Conservation (phyloP, 768 basidiomycete genomes). For the Cytidiella melzeri region DNA sequence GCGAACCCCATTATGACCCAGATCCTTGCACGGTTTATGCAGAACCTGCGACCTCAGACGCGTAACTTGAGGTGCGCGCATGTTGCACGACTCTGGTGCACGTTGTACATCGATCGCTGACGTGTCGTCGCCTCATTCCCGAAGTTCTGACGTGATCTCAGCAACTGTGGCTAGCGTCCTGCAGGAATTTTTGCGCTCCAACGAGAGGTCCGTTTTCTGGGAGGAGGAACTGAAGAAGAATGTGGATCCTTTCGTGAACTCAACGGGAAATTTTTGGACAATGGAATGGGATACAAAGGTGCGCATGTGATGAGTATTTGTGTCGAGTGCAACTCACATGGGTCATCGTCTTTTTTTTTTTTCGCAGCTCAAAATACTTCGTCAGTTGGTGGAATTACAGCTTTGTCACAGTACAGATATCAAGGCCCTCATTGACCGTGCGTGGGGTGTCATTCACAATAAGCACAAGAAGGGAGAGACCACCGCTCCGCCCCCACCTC, state of each 20-base stretch:
- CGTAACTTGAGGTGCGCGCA: constrained; percentile 79
- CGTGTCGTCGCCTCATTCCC: constrained; percentile 23
- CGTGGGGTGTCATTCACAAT: constrained; percentile 80
- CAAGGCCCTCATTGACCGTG: constrained; percentile 70
- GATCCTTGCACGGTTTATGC: constrained; percentile 69
- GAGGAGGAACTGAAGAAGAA: constrained; percentile 61
- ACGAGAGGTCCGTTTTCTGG: constrained; percentile 79
- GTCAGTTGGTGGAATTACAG: constrained; percentile 82
- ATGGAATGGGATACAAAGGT: constrained; percentile 84
- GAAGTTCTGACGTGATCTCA: constrained; percentile 76
- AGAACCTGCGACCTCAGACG: constrained; percentile 81
- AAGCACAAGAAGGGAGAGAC: constrained; percentile 80
- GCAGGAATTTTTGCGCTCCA: constrained; percentile 64
- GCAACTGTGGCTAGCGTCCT: constrained; percentile 64
- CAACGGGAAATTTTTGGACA: constrained; percentile 71
- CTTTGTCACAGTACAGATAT: constrained; percentile 62
- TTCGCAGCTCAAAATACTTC: constrained; percentile 70
- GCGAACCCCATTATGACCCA: constrained; percentile 68
- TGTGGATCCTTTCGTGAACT: constrained; percentile 62
- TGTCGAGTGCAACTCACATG: constrained; percentile 11
- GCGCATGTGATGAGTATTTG: constrained; percentile 26
- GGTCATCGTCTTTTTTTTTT: constrained; percentile 18
- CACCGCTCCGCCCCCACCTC: constrained; percentile 41
- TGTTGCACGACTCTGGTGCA: constrained; percentile 24
- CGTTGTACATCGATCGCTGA: constrained; percentile 29